phyloP scores from a whole-genome alignment of 169 alveolate species.

The Perkinsus olseni region DNA sequence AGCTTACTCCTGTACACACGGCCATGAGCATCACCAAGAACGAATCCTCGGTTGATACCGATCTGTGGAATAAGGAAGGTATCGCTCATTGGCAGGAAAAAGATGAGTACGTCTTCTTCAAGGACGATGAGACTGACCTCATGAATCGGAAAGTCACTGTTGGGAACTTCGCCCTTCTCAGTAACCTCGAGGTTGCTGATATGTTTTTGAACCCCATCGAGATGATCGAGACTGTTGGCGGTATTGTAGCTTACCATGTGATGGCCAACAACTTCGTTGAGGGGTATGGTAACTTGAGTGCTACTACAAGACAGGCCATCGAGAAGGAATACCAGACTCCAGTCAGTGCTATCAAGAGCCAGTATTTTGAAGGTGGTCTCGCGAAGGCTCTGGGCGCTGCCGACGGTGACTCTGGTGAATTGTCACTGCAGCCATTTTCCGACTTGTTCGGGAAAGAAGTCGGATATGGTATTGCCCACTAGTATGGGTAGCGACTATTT shows the following conservation, averaged over 20 bases:
- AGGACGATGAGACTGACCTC: not conserved
- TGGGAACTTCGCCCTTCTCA: not conserved
- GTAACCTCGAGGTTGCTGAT: not conserved
- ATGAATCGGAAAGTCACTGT: not conserved
- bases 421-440: not conserved
- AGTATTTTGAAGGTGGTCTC: not conserved
- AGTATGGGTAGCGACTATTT: not conserved
- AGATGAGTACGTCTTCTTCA: not conserved
- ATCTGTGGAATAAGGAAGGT: not conserved
- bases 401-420: not conserved
- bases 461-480: not conserved
- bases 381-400: not conserved
- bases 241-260: not conserved
- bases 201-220: not conserved
- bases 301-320: not conserved
- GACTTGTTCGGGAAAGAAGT: not conserved
- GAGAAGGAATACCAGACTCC: not conserved
- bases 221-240: not conserved
- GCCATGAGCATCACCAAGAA: not conserved
- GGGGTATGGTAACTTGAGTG: not conserved
- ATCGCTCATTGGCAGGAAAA: not conserved
- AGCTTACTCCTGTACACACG: not conserved
- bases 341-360: not conserved
- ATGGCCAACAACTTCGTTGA: not conserved
- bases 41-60: not conserved